Evolutionary conservation across 2,329 filamentous ascomycete genomes (phyloP), one percentile per base, ranked within the genome.

Genomic region (Microdochium paspali): DNA sequence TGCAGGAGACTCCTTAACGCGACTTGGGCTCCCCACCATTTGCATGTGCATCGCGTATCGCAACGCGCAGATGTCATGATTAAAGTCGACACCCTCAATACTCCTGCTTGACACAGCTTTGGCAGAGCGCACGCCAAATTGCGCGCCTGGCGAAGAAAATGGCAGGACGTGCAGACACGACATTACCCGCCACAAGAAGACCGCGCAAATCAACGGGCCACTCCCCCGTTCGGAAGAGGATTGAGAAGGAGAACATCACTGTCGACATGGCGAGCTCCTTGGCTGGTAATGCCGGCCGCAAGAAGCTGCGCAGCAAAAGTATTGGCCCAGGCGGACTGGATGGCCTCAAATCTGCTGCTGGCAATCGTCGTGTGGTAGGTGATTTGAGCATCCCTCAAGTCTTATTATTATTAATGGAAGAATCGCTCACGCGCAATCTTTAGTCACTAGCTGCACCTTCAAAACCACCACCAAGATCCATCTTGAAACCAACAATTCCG

Each of bases 301-400:
- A 76, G 69, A 91, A 90, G 68, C 87, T 85, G 49, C 83, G 93
- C 54, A 96, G 91, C 68, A 97, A 96, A 73, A 97, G 91, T 68
- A 84, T 98, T 56, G 93, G 93, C 2, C 91, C 93, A 15, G 93
- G 91, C 45, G 90, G 90, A 24, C 68, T 95, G 43, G 90, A 94
- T 71, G 84, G 85, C 49, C 74, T 94, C 47, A 90, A 85, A 64
- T 77, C 84, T 59, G 79, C 77, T 42, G 79, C 74, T 59, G 87
- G 87, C 28, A 94, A 95, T 63, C 75, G 87, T 57, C 80, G 87
- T 65, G 86, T 89, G 70, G 89, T 93, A 77, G 60, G 73, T 44
- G n/a, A 4, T 12, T 24, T 44, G 26, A 7, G 26, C 26, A 13
- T 13, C 7, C 13, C 13, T 13, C 7, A 13, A 25, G 24, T 10